A percentile compares a stretch with the other conserved stretches of the same genome.
Evolutionary conservation across 768 basidiomycete species (phyloP).

Genomic region (Agaricus subrufescens): DNA sequence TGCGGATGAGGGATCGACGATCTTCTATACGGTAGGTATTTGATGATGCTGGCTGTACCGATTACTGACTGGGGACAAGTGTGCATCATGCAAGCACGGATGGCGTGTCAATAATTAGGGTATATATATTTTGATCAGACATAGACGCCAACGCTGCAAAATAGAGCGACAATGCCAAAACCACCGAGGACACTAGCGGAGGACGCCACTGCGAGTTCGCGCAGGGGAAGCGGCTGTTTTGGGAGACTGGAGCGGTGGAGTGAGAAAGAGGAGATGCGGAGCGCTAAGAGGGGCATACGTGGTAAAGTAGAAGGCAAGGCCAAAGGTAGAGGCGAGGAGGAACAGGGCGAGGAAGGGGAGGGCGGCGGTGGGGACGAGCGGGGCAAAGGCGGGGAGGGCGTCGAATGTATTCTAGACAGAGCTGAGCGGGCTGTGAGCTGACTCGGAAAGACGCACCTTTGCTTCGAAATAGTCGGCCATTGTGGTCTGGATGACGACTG

Average conservation of each 20-base stretch:
- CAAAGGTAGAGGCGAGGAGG: constrained; percentile 72
- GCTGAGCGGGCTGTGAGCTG: constrained; percentile 6
- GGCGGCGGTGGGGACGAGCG: constrained; percentile 58
- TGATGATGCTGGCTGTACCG: neutral
- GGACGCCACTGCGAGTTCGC: constrained; percentile 67
- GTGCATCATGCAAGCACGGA: constrained; percentile 69
- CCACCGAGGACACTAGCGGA: constrained; percentile 79
- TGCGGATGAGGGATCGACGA: constrained; percentile 92
- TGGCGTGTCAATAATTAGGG: constrained; percentile 77
- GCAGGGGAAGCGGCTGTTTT: constrained; percentile 55
- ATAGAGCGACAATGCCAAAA: constrained; percentile 85
- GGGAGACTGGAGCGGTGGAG: constrained; percentile 53
- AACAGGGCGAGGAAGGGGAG: constrained; percentile 75
- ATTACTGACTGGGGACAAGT: constrained; percentile 39
- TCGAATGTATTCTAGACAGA: constrained; percentile 36
- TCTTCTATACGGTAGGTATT: constrained; percentile 82
- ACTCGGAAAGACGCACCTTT: constrained; percentile 34
- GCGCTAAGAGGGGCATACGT: constrained; percentile 43
- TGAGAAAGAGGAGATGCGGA: constrained; percentile 4
- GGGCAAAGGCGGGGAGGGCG: constrained; percentile 61
- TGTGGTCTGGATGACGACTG: constrained; percentile 16
- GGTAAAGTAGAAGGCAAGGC: constrained; percentile 87
- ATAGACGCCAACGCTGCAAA: constrained; percentile 82
- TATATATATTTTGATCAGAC: constrained; percentile 37
- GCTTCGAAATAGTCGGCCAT: constrained; percentile 56